Percentiles rank a stretch among this genome's conserved stretches.
Conservation (phyloP, 163 green algal species). For the Trebouxiophyceae sp. region DNA sequence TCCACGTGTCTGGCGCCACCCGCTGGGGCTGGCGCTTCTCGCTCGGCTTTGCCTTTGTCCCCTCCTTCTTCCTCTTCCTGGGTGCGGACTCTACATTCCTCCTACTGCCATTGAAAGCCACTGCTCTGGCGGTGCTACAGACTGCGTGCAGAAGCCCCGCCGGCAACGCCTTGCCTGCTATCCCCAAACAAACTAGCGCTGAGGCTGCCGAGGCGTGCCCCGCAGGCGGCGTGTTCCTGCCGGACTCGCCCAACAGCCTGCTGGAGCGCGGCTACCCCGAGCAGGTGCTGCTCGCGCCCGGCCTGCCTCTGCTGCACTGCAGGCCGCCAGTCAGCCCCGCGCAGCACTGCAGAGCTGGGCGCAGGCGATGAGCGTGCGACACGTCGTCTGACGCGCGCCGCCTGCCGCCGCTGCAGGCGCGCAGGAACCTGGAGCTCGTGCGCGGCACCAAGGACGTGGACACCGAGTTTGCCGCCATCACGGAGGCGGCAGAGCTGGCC, state of each 20-base stretch:
- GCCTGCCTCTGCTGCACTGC: background rate
- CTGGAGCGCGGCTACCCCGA: constrained; percentile 15
- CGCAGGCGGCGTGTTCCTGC: constrained; percentile 21
- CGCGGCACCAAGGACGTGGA: constrained; percentile 34
- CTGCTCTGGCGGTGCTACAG: too few relatives aligned
- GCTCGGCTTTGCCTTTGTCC: constrained; percentile 19
- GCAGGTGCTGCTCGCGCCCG: too few relatives aligned
- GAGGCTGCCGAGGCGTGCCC: too few relatives aligned
- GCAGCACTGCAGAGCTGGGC: too few relatives aligned
- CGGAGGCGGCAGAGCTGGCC: constrained; percentile 5
- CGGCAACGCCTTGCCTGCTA: too few relatives aligned
- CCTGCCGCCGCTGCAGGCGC: constrained; percentile 7
- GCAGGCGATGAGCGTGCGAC: too few relatives aligned
- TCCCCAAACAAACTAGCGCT: too few relatives aligned
- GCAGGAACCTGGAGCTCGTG: constrained; percentile 26
- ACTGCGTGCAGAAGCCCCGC: too few relatives aligned
- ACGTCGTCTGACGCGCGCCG: too few relatives aligned
- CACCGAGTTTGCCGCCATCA: constrained; percentile 32
- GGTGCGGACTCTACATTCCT: too few relatives aligned
- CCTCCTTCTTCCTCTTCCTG: constrained; percentile 14
- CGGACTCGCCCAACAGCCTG: constrained; percentile 22
- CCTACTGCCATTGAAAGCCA: too few relatives aligned
- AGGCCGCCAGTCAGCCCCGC: too few relatives aligned
- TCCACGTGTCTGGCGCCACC: constrained; percentile 7
- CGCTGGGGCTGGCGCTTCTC: constrained; percentile 14